Conservation (phyloP, 129 eudicot species). For the Tagetes erecta region DNA sequence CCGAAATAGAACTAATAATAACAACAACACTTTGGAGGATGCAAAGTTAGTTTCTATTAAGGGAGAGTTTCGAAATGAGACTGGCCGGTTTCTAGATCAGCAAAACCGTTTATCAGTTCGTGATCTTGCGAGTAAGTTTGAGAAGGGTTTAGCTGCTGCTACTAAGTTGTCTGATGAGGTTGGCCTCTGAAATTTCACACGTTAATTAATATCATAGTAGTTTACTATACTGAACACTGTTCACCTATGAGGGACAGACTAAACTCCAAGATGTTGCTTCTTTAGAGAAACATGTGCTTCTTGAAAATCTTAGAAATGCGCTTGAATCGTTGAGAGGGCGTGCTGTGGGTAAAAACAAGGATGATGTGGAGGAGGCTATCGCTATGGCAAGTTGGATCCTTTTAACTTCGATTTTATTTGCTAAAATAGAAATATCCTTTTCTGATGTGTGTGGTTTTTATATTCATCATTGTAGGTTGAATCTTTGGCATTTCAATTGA, state of each 20-base stretch:
- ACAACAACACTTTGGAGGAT: conserved; percentile 54
- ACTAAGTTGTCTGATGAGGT: conserved; percentile 94
- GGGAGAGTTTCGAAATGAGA: conserved; percentile 69
- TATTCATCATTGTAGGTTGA: conserved; percentile 55
- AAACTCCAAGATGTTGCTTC: conserved; percentile 82
- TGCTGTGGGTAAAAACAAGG: conserved; percentile 76
- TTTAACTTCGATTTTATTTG: neutral
- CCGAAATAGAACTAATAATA: conserved; percentile 57
- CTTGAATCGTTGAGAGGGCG: conserved; percentile 87
- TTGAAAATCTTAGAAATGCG: conserved; percentile 89
- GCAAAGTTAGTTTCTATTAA: conserved; percentile 58
- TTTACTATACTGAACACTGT: conserved; percentile 21
- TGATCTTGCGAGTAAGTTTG: conserved; percentile 91
- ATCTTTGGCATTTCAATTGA: conserved; percentile 74
- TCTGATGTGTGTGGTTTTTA: conserved; percentile 8
- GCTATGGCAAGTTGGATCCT: conserved; percentile 61
- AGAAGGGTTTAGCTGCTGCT: conserved; percentile 96
- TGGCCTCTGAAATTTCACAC: conserved; percentile 17
- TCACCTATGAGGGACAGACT: conserved; percentile 45
- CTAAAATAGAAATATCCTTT: neutral
- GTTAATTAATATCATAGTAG: neutral
- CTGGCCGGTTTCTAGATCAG: conserved; percentile 70
- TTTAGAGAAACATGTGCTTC: conserved; percentile 88
- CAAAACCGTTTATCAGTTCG: conserved; percentile 88
- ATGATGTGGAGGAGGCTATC: conserved; percentile 94